Base-by-base conservation (phyloP, 1,284 basidiomycete genomes). In the Prillingera fragicola region DNA sequence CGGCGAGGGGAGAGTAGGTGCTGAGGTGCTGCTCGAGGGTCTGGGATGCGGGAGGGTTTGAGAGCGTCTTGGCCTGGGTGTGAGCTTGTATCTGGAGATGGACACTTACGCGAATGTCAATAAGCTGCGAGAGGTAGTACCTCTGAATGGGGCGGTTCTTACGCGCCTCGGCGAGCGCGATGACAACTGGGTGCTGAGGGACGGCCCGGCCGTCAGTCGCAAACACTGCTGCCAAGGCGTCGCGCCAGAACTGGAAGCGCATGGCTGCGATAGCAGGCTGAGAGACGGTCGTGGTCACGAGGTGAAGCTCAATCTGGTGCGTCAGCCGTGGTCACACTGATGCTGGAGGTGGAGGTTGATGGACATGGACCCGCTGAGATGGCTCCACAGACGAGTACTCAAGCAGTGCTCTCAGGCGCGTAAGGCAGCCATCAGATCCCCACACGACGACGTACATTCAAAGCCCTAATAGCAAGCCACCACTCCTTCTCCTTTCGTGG, bases 191-290 rank as follows among this genome's bases (percentile, higher is more conserved):
- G 69, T 91, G 88, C 48, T 80, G 80, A 28, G 85, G 84, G 17
- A 74, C 52, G 39, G 57, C 33, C 52, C 51, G 41, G 49, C 54
- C 41, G 37, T 35, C 41, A 5, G 36, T 5, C 6, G 43, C 42
- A 41, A 43, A 59, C 28, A 90, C 81, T 27, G 73, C 76, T 56
- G 83, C 84, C 31, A 94, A 65, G 1, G 86, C 83, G 63, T 95
- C 89, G 61, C 81, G 80, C 91, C 90, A 95, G 70, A 92, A 95
- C 66, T 92, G 85, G 75, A 88, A 82, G 55, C 88, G 79, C 78
- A 94, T 89, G 61, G 83, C 80, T 7, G 88, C 91, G 50, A 95
- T 81, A 21, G 82, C 77, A 28, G 82, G 73, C 57, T 85, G 87
- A 14, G 84, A 83, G 13, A 90, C 83, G 12, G 78, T 77, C 52